phyloP scores from a whole-genome alignment of 2,329 filamentous ascomycete genomes.

The Bimuria novae-zelandiae region DNA sequence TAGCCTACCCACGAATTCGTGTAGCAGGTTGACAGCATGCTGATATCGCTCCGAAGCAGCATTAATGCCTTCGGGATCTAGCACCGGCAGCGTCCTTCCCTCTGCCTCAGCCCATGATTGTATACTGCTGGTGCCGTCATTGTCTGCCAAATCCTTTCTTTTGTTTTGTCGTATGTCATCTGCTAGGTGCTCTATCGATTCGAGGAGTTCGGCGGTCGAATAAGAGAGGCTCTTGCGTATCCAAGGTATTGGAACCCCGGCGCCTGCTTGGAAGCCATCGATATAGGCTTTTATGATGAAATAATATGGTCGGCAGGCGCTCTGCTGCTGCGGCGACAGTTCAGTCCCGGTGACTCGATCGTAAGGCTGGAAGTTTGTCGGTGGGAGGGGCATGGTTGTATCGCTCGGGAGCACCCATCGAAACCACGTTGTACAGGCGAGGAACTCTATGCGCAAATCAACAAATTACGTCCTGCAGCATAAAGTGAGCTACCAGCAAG shows the following conservation, averaged over 20 bases:
- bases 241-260: conserved; percentile 4
- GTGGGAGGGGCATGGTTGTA: conserved; percentile 10
- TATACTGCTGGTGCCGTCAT: conserved; percentile 2
- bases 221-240: conserved; percentile 11
- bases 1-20: conserved; percentile 15
- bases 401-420: conserved; percentile 3
- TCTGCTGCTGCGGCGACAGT: conserved; percentile 10
- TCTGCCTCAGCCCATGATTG: not conserved
- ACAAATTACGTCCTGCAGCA: not conserved
- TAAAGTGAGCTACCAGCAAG: not conserved
- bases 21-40: conserved; percentile 11
- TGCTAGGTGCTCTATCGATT: conserved; percentile 5
- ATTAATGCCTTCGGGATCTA: not conserved
- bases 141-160: not conserved
- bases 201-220: conserved; percentile 15
- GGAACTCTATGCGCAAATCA: not conserved
- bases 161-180: conserved; percentile 6
- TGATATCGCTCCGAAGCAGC: conserved; percentile 1
- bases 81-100: not conserved
- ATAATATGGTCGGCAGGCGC: conserved; percentile 7
- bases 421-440: not conserved
- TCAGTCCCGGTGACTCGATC: conserved; percentile 16
- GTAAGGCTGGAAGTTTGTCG: conserved; percentile 13
- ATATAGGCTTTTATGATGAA: conserved; percentile 12
- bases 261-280: conserved; percentile 8